These are phyloP conservation scores for Annulohypoxylon truncatum DNA, from an alignment of 2,329 filamentous ascomycete species.

Conservation along the genomic window DNA sequence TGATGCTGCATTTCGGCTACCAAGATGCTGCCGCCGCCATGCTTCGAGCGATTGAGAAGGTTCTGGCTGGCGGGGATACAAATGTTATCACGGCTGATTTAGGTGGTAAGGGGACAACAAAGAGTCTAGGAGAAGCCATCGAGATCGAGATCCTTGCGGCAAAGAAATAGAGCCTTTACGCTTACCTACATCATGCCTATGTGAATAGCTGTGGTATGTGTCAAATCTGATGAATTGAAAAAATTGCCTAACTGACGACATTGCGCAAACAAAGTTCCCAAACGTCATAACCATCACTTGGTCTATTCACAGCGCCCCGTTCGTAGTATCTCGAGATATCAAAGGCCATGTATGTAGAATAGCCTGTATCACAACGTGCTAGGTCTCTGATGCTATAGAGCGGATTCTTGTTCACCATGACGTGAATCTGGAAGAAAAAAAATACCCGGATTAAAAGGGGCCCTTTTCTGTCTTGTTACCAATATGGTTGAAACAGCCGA, in stretches of 20 bases:
- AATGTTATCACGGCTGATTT: constrained; percentile 69
- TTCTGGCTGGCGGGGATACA: constrained; percentile 56
- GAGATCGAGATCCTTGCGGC: constrained; percentile 46
- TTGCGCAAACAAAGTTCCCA: neutral
- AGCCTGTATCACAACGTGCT: constrained; percentile 3
- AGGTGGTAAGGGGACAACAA: constrained; percentile 66
- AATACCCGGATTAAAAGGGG: constrained; percentile 38
- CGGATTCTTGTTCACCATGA: neutral
- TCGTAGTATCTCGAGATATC: neutral
- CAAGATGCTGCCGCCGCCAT: constrained; percentile 63
- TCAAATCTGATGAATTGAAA: neutral
- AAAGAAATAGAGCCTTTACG: constrained; percentile 1
- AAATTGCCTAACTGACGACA: neutral
- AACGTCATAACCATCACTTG: neutral
- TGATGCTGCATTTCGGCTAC: constrained; percentile 73
- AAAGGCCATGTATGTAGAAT: constrained; percentile 4
- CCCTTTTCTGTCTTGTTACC: constrained; percentile 53
- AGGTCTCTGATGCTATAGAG: neutral
- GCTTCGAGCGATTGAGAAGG: constrained; percentile 46
- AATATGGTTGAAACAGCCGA: constrained; percentile 53
- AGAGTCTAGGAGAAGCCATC: constrained; percentile 67
- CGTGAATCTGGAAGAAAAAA: neutral
- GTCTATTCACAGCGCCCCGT: neutral
- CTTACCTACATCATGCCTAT: neutral
- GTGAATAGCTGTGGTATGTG: neutral